Base-by-base conservation (phyloP, 2,329 filamentous ascomycete genomes). In the Thyridium curvatum region DNA sequence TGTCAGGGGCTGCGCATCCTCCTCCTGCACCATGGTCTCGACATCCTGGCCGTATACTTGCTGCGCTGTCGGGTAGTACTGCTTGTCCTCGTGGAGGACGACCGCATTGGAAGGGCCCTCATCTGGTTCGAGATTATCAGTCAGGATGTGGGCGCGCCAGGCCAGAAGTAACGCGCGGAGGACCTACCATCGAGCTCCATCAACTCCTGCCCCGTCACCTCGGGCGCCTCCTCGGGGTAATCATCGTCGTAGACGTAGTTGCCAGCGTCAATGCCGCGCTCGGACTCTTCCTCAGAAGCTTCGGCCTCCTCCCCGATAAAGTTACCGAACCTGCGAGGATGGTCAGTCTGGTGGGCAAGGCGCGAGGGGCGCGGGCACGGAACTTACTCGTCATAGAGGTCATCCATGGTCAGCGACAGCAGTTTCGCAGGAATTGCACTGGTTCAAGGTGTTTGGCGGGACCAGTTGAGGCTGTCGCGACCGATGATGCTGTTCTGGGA, bases 81-180 rank as follows among this genome's bases (percentile, higher is more conserved):
- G 93, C 64, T 98, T 98, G 68, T 98, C 93, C 71, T 98, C 93
- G 66, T 98, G 93, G 34, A 98, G 77, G 41, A 98, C 77, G n/a
- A 98, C 89, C 37, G 93, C 91, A 61, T 97, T 98, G 5, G 90
- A 96, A 4, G 91, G 86, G 12, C 86, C 89, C 35, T 90, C 84
- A 60, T 88, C 79, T 77, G 48, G 45, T 35, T 41, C 17, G 43
- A 62, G 41, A 62, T 58, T 40, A 39, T 44, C 41, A 37, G 32
- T 12, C 17, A 14, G 7, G 17, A 35, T 49, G 31, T 42, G 21
- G 21, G 45, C 18, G 7, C 14, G 30, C 18, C 8, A 30, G 13
- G n/a, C 12, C 5, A 12, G 30, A 17, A 4, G 17, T 16, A 28
- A 14, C n/a, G 8, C 8, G 38, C 30, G 13, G 28, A 41, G n/a